phyloP scores from a whole-genome alignment of 805 yeast species.

The Schwanniomyces polymorphus region DNA sequence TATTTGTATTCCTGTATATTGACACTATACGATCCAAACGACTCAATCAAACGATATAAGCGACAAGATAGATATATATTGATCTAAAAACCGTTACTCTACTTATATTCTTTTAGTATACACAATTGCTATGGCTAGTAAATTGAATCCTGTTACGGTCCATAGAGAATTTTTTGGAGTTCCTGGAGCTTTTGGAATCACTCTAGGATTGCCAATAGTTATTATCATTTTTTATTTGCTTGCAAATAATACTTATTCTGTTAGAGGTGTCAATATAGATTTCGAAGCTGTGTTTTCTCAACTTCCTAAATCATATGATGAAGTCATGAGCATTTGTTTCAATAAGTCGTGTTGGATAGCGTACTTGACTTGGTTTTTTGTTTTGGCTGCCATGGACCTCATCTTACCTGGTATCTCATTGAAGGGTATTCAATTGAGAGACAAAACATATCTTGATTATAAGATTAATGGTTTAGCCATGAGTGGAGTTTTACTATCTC shows the following conservation, averaged over 20 bases:
- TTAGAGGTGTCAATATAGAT: constrained; percentile 49
- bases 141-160: constrained; percentile 69
- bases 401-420: constrained; percentile 57
- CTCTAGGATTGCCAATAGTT: constrained; percentile 66
- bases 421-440: constrained; percentile 72
- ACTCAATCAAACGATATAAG: not conserved
- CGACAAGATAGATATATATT: not conserved
- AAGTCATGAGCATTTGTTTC: constrained; percentile 32
- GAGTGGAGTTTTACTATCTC: constrained; percentile 33
- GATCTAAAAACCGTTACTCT: not conserved
- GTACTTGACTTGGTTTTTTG: constrained; percentile 72
- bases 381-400: constrained; percentile 61
- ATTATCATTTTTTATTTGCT: constrained; percentile 59
- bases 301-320: constrained; percentile 24
- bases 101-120: not conserved
- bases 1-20: not conserved
- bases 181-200: constrained; percentile 67
- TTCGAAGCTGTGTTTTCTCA: constrained; percentile 34
- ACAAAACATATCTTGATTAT: constrained; percentile 68
- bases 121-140: constrained; percentile 1
- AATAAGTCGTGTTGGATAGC: constrained; percentile 56
- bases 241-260: constrained; percentile 58
- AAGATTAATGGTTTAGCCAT: constrained; percentile 79
- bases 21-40: not conserved
- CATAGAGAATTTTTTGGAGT: constrained; percentile 78